phyloP scores from a whole-genome alignment of 2,329 filamentous ascomycete genomes.

The Aspergillus fumigatus region DNA sequence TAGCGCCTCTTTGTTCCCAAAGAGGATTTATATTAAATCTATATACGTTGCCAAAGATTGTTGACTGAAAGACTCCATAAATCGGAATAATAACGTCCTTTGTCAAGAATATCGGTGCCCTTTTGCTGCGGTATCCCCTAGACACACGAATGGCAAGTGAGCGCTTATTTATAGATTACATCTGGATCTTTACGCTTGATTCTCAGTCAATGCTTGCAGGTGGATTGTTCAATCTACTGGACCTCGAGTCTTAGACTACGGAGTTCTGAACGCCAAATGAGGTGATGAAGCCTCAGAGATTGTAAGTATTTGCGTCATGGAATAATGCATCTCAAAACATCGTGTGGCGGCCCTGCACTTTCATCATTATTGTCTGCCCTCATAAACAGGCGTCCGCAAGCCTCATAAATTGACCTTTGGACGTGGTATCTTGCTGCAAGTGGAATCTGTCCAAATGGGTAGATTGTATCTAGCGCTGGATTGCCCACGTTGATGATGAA shows the following conservation, averaged over 20 bases:
- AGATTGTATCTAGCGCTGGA: background rate
- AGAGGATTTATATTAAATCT: background rate
- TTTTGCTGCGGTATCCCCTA: background rate
- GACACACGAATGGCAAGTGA: background rate
- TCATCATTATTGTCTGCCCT: background rate
- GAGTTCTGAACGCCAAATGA: background rate
- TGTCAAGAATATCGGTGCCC: background rate
- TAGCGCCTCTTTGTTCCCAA: background rate
- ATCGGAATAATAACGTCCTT: background rate
- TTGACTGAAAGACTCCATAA: background rate
- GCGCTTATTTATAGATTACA: background rate
- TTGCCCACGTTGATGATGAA: background rate
- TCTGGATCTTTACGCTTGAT: background rate
- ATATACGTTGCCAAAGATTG: background rate
- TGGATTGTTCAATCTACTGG: background rate
- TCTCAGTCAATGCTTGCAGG: background rate
- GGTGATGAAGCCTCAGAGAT: background rate
- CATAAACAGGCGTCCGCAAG: background rate
- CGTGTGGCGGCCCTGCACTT: background rate
- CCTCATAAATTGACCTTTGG: background rate
- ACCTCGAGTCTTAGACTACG: background rate
- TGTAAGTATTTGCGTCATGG: too few relatives aligned
- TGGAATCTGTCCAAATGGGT: background rate
- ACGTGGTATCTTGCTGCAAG: background rate
- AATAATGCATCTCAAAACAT: background rate